These are phyloP conservation scores for Penicillium palitans DNA, from an alignment of 2,329 filamentous ascomycete genomes.

Conservation along the genomic window DNA sequence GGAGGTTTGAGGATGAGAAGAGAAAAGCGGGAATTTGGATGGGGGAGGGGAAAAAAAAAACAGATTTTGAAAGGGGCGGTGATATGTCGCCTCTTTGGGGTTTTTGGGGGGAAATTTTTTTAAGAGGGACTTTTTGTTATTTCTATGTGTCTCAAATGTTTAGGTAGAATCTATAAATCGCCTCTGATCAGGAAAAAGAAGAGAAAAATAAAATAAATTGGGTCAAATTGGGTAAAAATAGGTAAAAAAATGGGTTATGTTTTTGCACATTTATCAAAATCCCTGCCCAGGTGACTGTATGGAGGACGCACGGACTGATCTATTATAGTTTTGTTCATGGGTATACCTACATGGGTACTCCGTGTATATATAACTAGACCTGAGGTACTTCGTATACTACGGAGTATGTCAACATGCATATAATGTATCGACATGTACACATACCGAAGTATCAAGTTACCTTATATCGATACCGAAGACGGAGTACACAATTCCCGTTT, in stretches of 20 bases:
- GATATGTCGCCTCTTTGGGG: conserved; percentile 15
- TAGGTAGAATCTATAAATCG: neutral
- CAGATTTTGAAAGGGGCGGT: conserved; percentile 24
- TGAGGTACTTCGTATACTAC: neutral
- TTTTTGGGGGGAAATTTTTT: neutral
- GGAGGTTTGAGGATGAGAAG: neutral
- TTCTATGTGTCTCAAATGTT: neutral
- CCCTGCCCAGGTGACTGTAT: neutral
- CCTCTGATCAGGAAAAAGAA: neutral
- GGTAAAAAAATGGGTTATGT: neutral
- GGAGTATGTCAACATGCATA: neutral
- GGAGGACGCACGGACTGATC: neutral
- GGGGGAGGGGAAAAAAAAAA: neutral
- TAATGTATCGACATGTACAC: neutral
- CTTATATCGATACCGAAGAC: no score
- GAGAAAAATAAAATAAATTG: neutral
- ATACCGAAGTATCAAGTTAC: neutral
- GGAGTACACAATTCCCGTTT: neutral
- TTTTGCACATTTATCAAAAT: neutral
- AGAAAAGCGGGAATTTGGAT: neutral
- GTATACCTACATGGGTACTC: no score
- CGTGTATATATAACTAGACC: no score
- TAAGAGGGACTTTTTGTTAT: neutral
- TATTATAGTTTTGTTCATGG: neutral
- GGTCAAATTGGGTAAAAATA: neutral